Percentiles rank a stretch among this genome's conserved stretches.
These are phyloP conservation scores for Xerocomus potaroensis DNA, from an alignment of 768 basidiomycete species.

Conservation along the genomic window DNA sequence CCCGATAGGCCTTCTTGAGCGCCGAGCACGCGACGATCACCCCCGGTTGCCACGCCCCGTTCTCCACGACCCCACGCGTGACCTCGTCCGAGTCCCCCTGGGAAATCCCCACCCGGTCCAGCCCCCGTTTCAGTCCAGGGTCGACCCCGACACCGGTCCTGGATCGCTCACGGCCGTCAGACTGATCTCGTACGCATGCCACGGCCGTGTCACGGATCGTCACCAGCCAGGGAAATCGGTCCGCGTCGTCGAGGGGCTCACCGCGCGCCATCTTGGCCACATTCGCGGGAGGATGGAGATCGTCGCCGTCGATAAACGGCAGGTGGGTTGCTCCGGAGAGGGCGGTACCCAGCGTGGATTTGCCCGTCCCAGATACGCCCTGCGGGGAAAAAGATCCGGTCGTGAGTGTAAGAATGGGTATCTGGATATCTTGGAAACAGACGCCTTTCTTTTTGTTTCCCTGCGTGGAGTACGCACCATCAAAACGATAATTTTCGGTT, in stretches of 20 bases:
- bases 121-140: too few species aligned
- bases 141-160: too few species aligned
- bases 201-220: constrained; percentile 61
- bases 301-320: constrained; percentile 87
- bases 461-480: constrained; percentile 38
- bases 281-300: constrained; percentile 76
- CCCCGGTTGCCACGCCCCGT: constrained; percentile 36
- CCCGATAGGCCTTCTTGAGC: constrained; percentile 76
- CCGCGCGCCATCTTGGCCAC: constrained; percentile 86
- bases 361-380: constrained; percentile 75
- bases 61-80: too few species aligned
- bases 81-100: too few species aligned
- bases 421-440: too few species aligned
- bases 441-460: too few species aligned
- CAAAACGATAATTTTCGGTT: constrained; percentile 39
- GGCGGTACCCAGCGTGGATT: constrained; percentile 62
- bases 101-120: too few species aligned
- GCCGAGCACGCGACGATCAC: constrained; percentile 88
- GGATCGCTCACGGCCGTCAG: too few species aligned
- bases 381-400: constrained; percentile 26
- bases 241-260: constrained; percentile 70
- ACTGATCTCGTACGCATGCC: constrained; percentile 15
- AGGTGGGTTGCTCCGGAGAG: constrained; percentile 58
- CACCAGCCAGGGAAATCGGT: constrained; percentile 84
- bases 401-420: background rate